phyloP scores from a whole-genome alignment of 768 basidiomycete genomes.

The Suillus fuscotomentosus region DNA sequence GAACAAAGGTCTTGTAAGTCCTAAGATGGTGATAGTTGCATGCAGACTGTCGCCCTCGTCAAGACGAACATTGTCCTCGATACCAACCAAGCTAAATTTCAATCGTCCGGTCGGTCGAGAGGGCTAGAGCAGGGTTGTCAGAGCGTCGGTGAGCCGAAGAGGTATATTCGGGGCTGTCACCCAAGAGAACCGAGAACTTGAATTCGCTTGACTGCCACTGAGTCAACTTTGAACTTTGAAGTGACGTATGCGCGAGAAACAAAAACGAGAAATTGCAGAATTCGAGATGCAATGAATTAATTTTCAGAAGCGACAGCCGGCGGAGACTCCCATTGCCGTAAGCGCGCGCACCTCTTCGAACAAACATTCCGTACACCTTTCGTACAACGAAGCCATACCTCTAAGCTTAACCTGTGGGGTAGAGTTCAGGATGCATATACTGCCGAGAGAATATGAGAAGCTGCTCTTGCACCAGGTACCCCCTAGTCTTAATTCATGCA shows the following conservation, averaged over 20 bases:
- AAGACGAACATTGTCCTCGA: background rate
- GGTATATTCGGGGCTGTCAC: background rate
- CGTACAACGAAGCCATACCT: background rate
- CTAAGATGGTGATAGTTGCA: background rate
- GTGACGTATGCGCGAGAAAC: background rate
- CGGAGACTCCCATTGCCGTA: background rate
- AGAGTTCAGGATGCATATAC: constrained; percentile 54
- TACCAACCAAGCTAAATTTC: background rate
- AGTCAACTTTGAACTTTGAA: background rate
- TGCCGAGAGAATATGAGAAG: constrained; percentile 75
- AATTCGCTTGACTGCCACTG: background rate
- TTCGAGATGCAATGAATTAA: background rate
- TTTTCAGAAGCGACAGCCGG: background rate
- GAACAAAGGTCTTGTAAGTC: background rate
- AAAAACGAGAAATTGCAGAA: background rate
- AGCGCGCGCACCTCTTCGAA: background rate
- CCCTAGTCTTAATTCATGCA: background rate
- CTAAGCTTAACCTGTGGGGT: background rate
- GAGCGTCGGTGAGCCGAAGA: background rate
- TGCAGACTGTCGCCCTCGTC: background rate
- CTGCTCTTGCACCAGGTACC: constrained; percentile 68
- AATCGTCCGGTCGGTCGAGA: too few species aligned
- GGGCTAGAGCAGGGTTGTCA: background rate
- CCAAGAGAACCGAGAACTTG: too few species aligned
- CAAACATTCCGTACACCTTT: background rate